Conservation (phyloP, 1,139 yeast species). For the Taphrina communis region DNA sequence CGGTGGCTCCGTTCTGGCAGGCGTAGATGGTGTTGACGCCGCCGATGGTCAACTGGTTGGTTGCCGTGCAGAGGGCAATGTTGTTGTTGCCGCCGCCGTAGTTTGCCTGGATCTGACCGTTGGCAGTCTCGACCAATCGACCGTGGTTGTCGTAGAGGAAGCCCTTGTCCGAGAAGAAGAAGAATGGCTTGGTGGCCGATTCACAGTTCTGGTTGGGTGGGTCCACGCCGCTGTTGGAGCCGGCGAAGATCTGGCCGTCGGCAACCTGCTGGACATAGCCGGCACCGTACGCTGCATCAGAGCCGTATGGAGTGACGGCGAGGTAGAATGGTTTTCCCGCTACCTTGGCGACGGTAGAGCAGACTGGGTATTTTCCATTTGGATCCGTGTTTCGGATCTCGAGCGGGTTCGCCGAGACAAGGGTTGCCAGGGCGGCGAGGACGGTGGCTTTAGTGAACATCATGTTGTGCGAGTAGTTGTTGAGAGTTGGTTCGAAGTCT, state of each 20-base stretch:
- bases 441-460: constrained; percentile 13
- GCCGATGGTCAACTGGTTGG: constrained; percentile 22
- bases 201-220: constrained; percentile 24
- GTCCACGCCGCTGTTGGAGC: constrained; percentile 29
- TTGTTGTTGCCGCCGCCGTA: constrained; percentile 38
- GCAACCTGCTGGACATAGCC: constrained; percentile 35
- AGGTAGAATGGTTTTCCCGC: constrained; percentile 32
- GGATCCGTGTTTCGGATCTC: constrained; percentile 35
- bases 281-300: constrained; percentile 29
- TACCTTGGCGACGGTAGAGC: constrained; percentile 4
- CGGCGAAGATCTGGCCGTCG: constrained; percentile 35
- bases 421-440: constrained; percentile 30
- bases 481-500: neutral
- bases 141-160: constrained; percentile 38
- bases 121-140: constrained; percentile 34
- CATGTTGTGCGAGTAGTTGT: constrained; percentile 3
- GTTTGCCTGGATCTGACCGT: constrained; percentile 39
- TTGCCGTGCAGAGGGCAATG: constrained; percentile 27
- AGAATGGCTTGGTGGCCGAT: constrained; percentile 36
- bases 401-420: constrained; percentile 35
- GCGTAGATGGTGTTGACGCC: constrained; percentile 39
- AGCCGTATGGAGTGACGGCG: constrained; percentile 22
- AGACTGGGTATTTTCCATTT: constrained; percentile 28
- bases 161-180: constrained; percentile 34
- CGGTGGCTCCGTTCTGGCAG: constrained; percentile 20